Percentiles rank a stretch among this genome's conserved stretches.
phyloP scores from a whole-genome alignment of 208 protist species.

The Cochliopodium minus region DNA sequence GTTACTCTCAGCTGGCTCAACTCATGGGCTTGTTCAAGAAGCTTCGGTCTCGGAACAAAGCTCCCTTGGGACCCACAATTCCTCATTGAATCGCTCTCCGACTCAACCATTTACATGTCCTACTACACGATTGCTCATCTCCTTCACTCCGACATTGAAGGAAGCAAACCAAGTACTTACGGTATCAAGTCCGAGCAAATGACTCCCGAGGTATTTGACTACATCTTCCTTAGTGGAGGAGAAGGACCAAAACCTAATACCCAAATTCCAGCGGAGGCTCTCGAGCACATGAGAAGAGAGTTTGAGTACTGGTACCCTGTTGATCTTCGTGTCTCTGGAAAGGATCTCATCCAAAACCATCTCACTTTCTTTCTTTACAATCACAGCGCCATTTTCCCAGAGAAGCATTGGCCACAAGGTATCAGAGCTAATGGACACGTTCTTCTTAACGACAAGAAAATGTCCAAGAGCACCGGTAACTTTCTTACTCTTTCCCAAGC shows the following conservation, averaged over 20 bases:
- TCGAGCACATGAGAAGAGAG: slow-evolving; percentile 66
- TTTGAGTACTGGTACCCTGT: slow-evolving; percentile 98
- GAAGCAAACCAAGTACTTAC: slow-evolving; percentile 35
- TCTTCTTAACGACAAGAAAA: slow-evolving; percentile 94
- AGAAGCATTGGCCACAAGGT: slow-evolving; percentile 43
- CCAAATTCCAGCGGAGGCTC: slow-evolving; percentile 36
- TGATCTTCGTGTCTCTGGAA: slow-evolving; percentile 93
- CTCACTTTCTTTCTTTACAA: slow-evolving; percentile 98
- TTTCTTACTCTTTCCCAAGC: slow-evolving; percentile 84
- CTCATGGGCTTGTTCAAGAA: slow-evolving; percentile 97
- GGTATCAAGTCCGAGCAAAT: slow-evolving; percentile 75
- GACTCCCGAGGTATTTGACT: slow-evolving; percentile 72
- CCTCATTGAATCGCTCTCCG: slow-evolving; percentile 98
- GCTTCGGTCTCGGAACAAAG: slow-evolving; percentile 93
- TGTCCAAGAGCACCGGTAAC: slow-evolving; percentile 98
- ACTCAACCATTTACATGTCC: slow-evolving; percentile 99
- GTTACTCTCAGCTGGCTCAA: slow-evolving; percentile 84
- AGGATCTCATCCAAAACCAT: slow-evolving; percentile 99
- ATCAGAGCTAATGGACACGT: slow-evolving; percentile 98
- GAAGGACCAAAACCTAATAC: slow-evolving; percentile 35
- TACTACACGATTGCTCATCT: slow-evolving; percentile 97
- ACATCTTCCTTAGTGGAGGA: slow-evolving; percentile 68
- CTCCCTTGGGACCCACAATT: slow-evolving; percentile 83
- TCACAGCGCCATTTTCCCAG: slow-evolving; percentile 91
- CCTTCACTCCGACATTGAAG: slow-evolving; percentile 55